These are phyloP conservation scores for Mucor circinelloides DNA, from an alignment of 371 early-diverging fungal genomes.

Conservation along the genomic window DNA sequence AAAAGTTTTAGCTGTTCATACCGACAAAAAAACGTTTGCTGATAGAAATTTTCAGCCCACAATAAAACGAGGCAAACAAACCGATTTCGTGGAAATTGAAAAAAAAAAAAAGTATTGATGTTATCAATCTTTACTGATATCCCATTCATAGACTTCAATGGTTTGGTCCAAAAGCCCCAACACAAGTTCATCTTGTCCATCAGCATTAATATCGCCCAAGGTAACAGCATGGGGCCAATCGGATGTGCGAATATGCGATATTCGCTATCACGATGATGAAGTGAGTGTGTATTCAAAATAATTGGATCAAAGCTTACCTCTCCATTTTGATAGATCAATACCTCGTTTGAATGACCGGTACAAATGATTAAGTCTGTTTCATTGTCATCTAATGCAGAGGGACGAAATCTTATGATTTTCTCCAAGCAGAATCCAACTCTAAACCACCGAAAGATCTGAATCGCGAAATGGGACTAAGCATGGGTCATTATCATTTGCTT, in stretches of 20 bases:
- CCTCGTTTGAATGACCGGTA: slow-evolving; percentile 42
- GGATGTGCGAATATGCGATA: slow-evolving; percentile 32
- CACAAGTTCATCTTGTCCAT: slow-evolving; percentile 49
- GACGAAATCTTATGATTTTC: slow-evolving; percentile 37
- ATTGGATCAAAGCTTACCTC: slow-evolving; percentile 25
- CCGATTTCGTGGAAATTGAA: no score
- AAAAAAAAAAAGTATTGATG: no score
- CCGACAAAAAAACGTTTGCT: no score
- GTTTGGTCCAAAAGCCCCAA: slow-evolving; percentile 44
- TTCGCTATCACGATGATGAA: slow-evolving; percentile 14
- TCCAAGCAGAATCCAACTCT: slow-evolving; percentile 37
- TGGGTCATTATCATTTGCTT: neutral
- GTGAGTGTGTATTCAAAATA: neutral
- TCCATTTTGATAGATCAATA: slow-evolving; percentile 39
- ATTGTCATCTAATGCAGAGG: slow-evolving; percentile 22
- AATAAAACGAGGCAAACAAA: no score
- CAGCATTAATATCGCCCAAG: slow-evolving; percentile 49
- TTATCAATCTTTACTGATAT: neutral
- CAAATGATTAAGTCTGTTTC: slow-evolving; percentile 50
- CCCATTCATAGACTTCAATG: slow-evolving; percentile 46
- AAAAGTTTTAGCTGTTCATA: no score
- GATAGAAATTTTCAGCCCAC: no score
- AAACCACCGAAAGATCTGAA: slow-evolving; percentile 39
- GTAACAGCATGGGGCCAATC: slow-evolving; percentile 52
- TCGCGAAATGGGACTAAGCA: neutral